Percentiles rank a stretch among this genome's conserved stretches.
Evolutionary conservation across 2,329 filamentous ascomycete species (phyloP).

Genomic region (Claviceps sp.): DNA sequence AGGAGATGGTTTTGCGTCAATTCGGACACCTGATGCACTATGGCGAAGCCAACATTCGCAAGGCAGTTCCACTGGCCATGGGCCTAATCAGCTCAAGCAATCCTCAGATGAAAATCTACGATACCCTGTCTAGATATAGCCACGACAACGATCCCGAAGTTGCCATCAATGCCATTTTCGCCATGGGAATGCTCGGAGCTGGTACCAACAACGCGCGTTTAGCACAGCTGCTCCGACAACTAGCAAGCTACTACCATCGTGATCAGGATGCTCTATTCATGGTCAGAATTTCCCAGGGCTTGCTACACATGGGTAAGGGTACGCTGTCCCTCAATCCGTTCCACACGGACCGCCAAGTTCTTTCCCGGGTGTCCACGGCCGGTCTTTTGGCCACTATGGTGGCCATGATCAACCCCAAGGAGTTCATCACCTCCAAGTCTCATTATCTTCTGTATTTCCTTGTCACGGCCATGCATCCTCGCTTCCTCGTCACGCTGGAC

Average conservation of each 20-base stretch:
- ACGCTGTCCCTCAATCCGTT: conserved; percentile 95
- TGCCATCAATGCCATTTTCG: conserved; percentile 95
- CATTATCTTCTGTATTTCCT: conserved; percentile 98
- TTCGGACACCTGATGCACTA: conserved; percentile 99
- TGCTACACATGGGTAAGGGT: conserved; percentile 98
- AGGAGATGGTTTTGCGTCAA: conserved; percentile 96
- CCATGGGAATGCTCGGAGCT: conserved; percentile 92
- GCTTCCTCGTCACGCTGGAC: conserved; percentile 91
- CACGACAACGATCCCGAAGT: conserved; percentile 99
- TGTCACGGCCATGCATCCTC: conserved; percentile 89
- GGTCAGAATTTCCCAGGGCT: conserved; percentile 95
- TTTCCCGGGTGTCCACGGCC: conserved; percentile 81
- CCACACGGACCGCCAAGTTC: conserved; percentile 93
- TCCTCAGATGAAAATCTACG: conserved; percentile 99
- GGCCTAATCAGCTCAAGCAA: conserved; percentile 94
- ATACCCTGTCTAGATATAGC: conserved; percentile 91
- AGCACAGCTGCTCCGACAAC: conserved; percentile 82
- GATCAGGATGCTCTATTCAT: conserved; percentile 96
- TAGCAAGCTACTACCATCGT: conserved; percentile 96
- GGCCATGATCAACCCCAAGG: conserved; percentile 89
- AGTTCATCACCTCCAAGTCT: conserved; percentile 51
- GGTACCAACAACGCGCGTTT: conserved; percentile 97
- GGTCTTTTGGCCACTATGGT: conserved; percentile 83
- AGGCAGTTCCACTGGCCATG: conserved; percentile 91
- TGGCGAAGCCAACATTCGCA: conserved; percentile 91